Evolutionary conservation across 352 stramenopile genomes (phyloP), one percentile per base, ranked within the genome.

Genomic region (Pythium inflatum): DNA sequence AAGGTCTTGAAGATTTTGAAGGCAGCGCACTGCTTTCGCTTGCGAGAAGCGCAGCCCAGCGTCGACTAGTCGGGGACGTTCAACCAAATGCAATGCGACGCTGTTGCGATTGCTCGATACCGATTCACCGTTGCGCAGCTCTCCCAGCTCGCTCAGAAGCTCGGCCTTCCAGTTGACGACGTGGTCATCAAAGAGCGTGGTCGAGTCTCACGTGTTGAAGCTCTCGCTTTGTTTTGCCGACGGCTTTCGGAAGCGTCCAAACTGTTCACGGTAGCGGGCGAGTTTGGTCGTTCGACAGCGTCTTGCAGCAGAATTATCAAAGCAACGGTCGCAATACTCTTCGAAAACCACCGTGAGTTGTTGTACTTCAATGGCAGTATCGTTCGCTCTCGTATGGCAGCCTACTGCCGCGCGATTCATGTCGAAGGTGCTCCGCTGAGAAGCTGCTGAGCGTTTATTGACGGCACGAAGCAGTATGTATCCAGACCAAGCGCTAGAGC

Each of bases 361-460:
- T 20, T 56, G 6, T 56, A 56, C 28, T 56, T 56, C 28, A 56
- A 56, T 22, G 28, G 31, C 48, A 22, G 6, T 38, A 6, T 56
- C 22, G 48, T 56, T 12, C 48, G n/a, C 11, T 8, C 24, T 11
- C 48, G 48, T 22, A 36, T 56, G 7, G 8, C 24, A 11, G 28
- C 28, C 14, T 56, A 56, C 48, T 56, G 48, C 48, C 11, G 24
- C 8, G 48, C n/a, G 13, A 36, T 56, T 20, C 14, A 31, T 12
- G 6, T 31, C 48, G 28, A 56, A 56, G 48, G 48, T 20, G 48
- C 24, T 12, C 48, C 48, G n/a, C 48, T 56, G 31, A 31, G 28
- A 56, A 56, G 24, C n/a, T 56, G 48, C 31, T 56, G 48, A 22
- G 48, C 48, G 20, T 56, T 56, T 56, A 56, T 56, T 38, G 48